Percentiles rank a stretch among this genome's conserved stretches.
Evolutionary conservation across 768 basidiomycete genomes (phyloP).

Genomic region (Mycena polygramma): DNA sequence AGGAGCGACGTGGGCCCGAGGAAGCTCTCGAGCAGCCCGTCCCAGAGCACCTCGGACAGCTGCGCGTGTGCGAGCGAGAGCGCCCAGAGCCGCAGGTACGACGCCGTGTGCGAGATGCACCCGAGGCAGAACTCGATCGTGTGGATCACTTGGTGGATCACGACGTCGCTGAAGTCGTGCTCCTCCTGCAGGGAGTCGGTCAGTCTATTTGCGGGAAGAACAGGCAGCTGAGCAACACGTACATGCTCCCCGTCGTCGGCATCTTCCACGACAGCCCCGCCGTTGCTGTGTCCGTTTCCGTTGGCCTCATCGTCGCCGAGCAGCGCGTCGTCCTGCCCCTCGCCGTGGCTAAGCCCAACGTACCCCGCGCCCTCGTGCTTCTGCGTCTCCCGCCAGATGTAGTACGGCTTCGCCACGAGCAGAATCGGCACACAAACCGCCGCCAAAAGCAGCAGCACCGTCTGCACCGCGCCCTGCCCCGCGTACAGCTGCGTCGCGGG

Average conservation of each 20-base stretch:
- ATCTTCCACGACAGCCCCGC: constrained; percentile 79
- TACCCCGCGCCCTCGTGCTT: constrained; percentile 89
- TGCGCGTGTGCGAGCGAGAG: constrained; percentile 98
- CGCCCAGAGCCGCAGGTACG: constrained; percentile 95
- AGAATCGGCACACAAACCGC: constrained; percentile 95
- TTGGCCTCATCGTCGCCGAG: constrained; percentile 81
- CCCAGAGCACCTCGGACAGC: constrained; percentile 93
- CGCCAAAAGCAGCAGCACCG: constrained; percentile 82
- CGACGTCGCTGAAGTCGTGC: constrained; percentile 94
- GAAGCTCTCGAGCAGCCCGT: constrained; percentile 81
- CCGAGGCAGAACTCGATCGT: constrained; percentile 99
- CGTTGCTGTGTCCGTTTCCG: constrained; percentile 52
- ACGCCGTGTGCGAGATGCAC: constrained; percentile 97
- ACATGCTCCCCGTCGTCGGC: constrained; percentile 81
- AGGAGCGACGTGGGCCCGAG: constrained; percentile 75
- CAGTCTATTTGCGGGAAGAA: constrained; percentile 33
- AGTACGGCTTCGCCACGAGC: constrained; percentile 92
- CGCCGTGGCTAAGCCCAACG: constrained; percentile 72
- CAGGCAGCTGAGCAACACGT: constrained; percentile 47
- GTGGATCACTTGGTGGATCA: constrained; percentile 98
- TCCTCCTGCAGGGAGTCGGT: constrained; percentile 65
- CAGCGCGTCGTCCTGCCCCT: constrained; percentile 73
- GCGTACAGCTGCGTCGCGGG: constrained; percentile 80
- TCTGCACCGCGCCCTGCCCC: constrained; percentile 90
- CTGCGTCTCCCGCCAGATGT: constrained; percentile 91